Base-by-base conservation (phyloP, 768 basidiomycete genomes). In the Mrakia hoshinonis region DNA sequence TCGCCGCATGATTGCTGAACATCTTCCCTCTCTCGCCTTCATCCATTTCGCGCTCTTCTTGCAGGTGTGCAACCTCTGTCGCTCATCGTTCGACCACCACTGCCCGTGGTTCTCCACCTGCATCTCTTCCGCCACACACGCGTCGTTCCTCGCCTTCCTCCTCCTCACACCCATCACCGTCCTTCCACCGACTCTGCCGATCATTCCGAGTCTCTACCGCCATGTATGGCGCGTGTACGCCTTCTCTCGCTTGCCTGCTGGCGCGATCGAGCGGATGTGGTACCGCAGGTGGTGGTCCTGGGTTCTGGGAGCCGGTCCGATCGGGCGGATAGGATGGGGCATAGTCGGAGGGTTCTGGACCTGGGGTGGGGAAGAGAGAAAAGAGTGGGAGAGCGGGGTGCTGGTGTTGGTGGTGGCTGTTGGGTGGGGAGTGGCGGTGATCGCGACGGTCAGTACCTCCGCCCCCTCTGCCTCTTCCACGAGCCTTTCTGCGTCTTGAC, bases 81-180 rank as follows among this genome's bases (percentile, higher is more conserved):
- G 80, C 47, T 70, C 73, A 0, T 79, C 77, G 6, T 81, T 79
- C 67, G 81, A 81, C 74, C 81, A 81, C 69, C 78, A 79, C 75
- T 81, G 80, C 36, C 49, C 34, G 10, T 46, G 39, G 43, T 48
- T 64, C 63, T 77, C 77, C 11, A 80, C 78, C 64, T 80, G 79
- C 74, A 74, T 80, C 38, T 79, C 78, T 22, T 73, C 77, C 24
- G 69, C 77, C 3, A 62, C 77, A 52, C 75, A 78, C 62, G 75
- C 73, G 2, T 69, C 72, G 4, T 80, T 80, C 75, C 71, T 80
- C 52, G 52, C 64, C 38, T 70, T 79, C 9, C 75, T 80, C 13
- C 48, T 76, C 34, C 67, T 75, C 39, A 77, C 78, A 0, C 78
- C 78, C 4, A 70, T 76, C 12, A 74, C 75, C 9, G 65, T 78